Evolutionary conservation across 225 moss, liverwort and hornwort species (phyloP), one percentile per base, ranked within the genome.

Genomic region (Ulota crispa): DNA sequence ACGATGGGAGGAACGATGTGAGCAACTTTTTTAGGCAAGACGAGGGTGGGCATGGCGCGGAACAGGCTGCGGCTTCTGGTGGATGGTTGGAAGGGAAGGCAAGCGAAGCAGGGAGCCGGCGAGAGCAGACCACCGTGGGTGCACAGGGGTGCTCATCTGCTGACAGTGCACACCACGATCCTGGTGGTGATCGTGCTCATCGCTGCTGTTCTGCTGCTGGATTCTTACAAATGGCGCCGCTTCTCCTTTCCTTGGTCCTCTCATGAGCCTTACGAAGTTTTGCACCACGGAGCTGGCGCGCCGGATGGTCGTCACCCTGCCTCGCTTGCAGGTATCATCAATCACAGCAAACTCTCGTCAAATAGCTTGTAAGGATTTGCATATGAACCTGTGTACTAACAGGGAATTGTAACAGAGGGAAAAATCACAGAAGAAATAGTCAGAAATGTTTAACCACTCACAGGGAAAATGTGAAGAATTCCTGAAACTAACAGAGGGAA

Each of bases 161-260:
- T 70, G 69, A 92, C 94, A 23, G 91, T 92, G 83, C 91, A 96
- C 52, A 93, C 95, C 36, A 91, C 94, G 27, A 71, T 89, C 23
- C 70, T 93, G 13, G 75, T 92, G 60, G 91, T 92, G 61, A 39
- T 90, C 23, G 57, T 91, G 45, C 92, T 98, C 1, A 70, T 88
- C 9, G 84, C 80, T 34, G 85, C 83, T 26, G 93, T 91, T 72
- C 82, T 93, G 69, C 18, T 91, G 45, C 83, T 92, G 68, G 94
- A 95, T 73, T 93, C 89, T 8, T 92, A 94, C 67, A 92, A 91
- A 47, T 87, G 95, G 94, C 91, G 90, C 68, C 78, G 86, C 4
- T 62, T 93, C 72, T 80, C 93, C 20, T 65, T 88, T 37, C 87
- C 85, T 77, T 92, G 93, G 94, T 90, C 82, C 69, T 61, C 87